phyloP scores from a whole-genome alignment of 1,284 basidiomycete genomes.

The Ustilago tritici region DNA sequence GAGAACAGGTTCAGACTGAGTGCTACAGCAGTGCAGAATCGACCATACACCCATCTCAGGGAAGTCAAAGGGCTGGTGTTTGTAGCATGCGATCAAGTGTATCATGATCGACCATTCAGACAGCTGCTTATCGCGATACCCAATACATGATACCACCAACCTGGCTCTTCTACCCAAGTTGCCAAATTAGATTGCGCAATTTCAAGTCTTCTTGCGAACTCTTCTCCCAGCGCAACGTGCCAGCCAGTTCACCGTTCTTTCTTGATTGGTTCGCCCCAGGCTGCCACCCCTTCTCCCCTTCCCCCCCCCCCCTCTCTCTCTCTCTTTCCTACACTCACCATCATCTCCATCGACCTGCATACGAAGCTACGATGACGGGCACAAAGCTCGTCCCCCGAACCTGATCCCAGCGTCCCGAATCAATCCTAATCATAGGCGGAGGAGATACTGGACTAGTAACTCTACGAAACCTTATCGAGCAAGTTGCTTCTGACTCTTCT shows the following conservation, averaged over 20 bases:
- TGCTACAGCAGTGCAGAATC: too few species aligned
- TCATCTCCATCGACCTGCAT: background rate
- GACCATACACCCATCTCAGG: too few species aligned
- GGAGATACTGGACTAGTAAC: slow-evolving; percentile 59
- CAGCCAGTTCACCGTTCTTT: too few species aligned
- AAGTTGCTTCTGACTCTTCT: slow-evolving; percentile 17
- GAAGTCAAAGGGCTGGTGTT: too few species aligned
- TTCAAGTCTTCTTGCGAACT: slow-evolving; percentile 10
- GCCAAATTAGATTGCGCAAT: slow-evolving; percentile 8
- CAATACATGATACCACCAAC: too few species aligned
- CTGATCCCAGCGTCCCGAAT: slow-evolving; percentile 28
- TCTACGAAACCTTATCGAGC: slow-evolving; percentile 53
- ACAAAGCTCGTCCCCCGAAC: slow-evolving; percentile 19
- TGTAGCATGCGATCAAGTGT: too few species aligned
- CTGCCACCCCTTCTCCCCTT: background rate
- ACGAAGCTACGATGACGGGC: background rate
- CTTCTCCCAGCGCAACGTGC: slow-evolving; percentile 9
- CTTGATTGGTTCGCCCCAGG: too few species aligned
- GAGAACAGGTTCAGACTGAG: too few species aligned
- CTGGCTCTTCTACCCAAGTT: too few species aligned
- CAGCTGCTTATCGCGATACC: too few species aligned
- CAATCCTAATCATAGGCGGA: slow-evolving; percentile 61
- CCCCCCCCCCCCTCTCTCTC: background rate
- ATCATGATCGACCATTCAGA: too few species aligned
- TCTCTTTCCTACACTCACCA: background rate